phyloP scores from a whole-genome alignment of 768 basidiomycete species.

The Gloeopeniophorella convolvens region DNA sequence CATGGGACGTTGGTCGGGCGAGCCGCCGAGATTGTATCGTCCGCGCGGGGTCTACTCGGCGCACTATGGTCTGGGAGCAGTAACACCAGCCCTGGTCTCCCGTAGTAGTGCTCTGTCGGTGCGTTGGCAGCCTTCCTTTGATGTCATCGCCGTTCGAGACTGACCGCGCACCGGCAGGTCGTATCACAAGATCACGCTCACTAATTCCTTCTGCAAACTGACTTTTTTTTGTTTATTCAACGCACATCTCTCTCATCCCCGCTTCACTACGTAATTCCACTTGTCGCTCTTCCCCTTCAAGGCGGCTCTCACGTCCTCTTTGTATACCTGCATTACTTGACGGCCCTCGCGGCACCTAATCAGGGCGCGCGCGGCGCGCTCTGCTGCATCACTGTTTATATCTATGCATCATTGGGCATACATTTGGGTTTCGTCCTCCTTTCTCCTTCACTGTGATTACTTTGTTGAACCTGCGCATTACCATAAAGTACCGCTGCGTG shows the following conservation, averaged over 20 bases:
- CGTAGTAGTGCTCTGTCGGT: background rate
- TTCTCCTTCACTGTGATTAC: background rate
- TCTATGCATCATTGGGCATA: constrained; percentile 16
- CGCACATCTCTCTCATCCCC: constrained; percentile 6
- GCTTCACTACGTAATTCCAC: constrained; percentile 2
- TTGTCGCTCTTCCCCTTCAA: background rate
- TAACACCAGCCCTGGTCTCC: constrained; percentile 17
- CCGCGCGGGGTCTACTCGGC: constrained; percentile 72
- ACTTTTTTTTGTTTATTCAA: background rate
- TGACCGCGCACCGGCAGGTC: background rate
- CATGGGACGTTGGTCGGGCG: constrained; percentile 42
- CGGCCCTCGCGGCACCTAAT: constrained; percentile 10
- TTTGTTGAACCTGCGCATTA: constrained; percentile 10
- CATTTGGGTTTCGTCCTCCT: constrained; percentile 6
- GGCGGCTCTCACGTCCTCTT: background rate
- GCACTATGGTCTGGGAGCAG: constrained; percentile 40
- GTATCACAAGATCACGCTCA: background rate
- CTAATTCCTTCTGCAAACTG: background rate
- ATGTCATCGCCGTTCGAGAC: background rate
- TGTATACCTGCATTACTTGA: constrained; percentile 18
- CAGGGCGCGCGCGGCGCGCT: background rate
- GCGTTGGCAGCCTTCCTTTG: background rate
- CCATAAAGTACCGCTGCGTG: constrained; percentile 15
- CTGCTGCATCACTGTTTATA: constrained; percentile 15
- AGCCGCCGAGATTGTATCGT: constrained; percentile 75